Conservation (phyloP, 352 stramenopile species). For the Pythium inflatum region DNA sequence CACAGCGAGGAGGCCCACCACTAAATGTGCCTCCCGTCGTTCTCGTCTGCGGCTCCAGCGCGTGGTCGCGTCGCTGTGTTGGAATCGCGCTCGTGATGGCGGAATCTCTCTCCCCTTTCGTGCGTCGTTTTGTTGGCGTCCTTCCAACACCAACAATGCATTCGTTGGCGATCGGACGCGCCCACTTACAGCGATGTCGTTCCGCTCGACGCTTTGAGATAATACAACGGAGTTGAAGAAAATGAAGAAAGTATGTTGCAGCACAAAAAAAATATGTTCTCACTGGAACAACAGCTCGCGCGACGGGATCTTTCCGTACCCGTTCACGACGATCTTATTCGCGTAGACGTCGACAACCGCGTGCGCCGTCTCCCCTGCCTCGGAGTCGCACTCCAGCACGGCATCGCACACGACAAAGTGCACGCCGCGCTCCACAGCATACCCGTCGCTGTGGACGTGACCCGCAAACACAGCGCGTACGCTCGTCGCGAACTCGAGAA, state of each 20-base stretch:
- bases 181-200: neutral
- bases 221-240: neutral
- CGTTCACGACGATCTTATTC: constrained; percentile 57
- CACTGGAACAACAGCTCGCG: constrained; percentile 49
- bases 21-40: constrained; percentile 36
- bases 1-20: constrained; percentile 63
- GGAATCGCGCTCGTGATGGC: neutral
- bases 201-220: neutral
- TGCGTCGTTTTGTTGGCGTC: too few relatives aligned
- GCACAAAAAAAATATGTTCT: neutral
- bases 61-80: neutral
- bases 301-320: constrained; percentile 63
- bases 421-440: constrained; percentile 48
- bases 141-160: neutral
- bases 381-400: constrained; percentile 65
- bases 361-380: constrained; percentile 51
- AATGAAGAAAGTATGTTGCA: neutral
- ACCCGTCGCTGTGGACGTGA: constrained; percentile 69
- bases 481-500: constrained; percentile 41
- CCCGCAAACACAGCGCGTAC: constrained; percentile 75
- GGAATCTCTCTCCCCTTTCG: too few relatives aligned
- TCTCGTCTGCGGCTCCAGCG: neutral
- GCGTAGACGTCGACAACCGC: constrained; percentile 61
- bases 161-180: neutral
- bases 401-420: constrained; percentile 76